These are phyloP conservation scores for Trametes versicolor DNA, from an alignment of 1,284 basidiomycete genomes.

Conservation along the genomic window DNA sequence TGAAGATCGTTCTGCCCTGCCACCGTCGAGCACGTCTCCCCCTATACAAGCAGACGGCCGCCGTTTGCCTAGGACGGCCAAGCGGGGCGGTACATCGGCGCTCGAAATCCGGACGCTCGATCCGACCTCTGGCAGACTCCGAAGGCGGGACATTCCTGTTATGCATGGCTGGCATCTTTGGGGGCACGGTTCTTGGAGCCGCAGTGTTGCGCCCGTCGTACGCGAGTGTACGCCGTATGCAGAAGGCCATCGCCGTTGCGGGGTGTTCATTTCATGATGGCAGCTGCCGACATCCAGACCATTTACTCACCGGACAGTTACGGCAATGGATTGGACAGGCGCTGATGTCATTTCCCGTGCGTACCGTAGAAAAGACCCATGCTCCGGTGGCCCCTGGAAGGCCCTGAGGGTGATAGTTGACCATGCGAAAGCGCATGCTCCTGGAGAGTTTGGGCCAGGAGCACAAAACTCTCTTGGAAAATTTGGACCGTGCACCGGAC, in stretches of 20 bases:
- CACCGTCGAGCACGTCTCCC: neutral
- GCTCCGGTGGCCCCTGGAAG: too few relatives aligned
- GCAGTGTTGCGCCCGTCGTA: neutral
- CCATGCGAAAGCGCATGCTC: neutral
- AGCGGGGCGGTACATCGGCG: neutral
- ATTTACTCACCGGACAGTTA: neutral
- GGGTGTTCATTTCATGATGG: conserved; percentile 4
- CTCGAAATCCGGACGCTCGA: neutral
- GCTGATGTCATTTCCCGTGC: neutral
- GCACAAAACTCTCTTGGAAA: neutral
- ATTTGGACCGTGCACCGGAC: neutral
- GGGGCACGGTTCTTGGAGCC: neutral
- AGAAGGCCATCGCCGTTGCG: conserved; percentile 2
- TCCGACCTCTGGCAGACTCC: neutral
- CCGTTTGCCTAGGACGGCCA: too few relatives aligned
- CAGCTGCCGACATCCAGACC: neutral
- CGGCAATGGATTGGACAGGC: neutral
- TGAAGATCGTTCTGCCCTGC: neutral
- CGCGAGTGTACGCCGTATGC: neutral
- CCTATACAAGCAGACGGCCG: neutral
- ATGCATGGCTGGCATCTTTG: neutral
- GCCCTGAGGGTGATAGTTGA: neutral
- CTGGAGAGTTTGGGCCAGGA: neutral
- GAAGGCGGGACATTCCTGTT: neutral
- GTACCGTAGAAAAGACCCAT: neutral